These are phyloP conservation scores for Claviceps capensis DNA, from an alignment of 2,329 filamentous ascomycete genomes.

Conservation along the genomic window DNA sequence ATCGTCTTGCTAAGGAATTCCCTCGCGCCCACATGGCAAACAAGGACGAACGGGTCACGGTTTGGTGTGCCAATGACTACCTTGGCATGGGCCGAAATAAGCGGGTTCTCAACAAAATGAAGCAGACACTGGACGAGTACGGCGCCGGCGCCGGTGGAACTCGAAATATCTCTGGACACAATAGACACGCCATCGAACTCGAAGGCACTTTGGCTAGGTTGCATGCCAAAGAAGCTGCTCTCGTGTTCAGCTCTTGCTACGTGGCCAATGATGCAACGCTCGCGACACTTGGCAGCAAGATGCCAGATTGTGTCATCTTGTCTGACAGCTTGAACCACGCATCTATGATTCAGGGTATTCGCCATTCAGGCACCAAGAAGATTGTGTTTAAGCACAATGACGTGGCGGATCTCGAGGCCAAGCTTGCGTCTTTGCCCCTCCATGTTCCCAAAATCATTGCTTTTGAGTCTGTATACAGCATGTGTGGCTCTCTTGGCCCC, in stretches of 20 bases:
- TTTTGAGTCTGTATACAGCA: conserved; percentile 97
- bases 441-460: conserved; percentile 94
- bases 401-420: conserved; percentile 79
- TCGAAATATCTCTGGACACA: conserved; percentile 95
- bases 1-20: conserved; percentile 90
- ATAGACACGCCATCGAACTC: conserved; percentile 78
- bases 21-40: conserved; percentile 83
- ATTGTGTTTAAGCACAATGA: conserved; percentile 99
- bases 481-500: conserved; percentile 94
- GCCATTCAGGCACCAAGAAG: conserved; percentile 93
- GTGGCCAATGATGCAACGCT: conserved; percentile 96
- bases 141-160: conserved; percentile 92
- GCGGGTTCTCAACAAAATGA: conserved; percentile 79
- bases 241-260: conserved; percentile 96
- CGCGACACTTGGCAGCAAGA: conserved; percentile 89
- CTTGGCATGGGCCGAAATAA: conserved; percentile 92
- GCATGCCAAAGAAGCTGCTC: conserved; percentile 79
- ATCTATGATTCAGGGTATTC: conserved; percentile 98
- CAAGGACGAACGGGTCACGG: conserved; percentile 75
- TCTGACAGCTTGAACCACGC: conserved; percentile 96
- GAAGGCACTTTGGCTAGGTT: conserved; percentile 74
- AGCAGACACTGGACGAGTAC: conserved; percentile 86
- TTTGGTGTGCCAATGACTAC: conserved; percentile 99
- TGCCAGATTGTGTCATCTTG: conserved; percentile 94
- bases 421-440: conserved; percentile 74